Conservation (phyloP, 1,284 basidiomycete genomes). For the Ganoderma sp. region DNA sequence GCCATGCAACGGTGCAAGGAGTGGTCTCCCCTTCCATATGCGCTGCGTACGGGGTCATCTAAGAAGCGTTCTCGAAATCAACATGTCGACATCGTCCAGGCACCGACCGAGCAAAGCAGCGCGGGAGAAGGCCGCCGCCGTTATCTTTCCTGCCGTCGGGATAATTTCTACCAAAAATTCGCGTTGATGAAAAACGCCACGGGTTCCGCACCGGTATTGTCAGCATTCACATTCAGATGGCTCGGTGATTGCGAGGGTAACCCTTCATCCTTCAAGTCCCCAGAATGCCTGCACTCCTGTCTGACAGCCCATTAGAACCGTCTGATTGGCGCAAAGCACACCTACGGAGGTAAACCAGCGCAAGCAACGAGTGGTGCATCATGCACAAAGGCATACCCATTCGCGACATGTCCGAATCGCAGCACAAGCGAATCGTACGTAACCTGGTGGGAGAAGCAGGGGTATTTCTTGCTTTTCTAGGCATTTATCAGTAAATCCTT, state of each 20-base stretch:
- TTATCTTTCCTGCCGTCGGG: not conserved
- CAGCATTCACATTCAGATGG: not conserved
- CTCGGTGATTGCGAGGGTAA: not conserved
- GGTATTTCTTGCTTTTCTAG: not conserved
- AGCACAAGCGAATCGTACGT: not conserved
- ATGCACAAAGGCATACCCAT: conserved; percentile 2
- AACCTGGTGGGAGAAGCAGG: not conserved
- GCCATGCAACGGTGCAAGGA: not conserved
- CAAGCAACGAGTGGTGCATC: not conserved
- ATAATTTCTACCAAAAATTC: not conserved
- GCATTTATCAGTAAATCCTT: not conserved
- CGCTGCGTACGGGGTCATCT: not conserved
- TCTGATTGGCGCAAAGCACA: not conserved
- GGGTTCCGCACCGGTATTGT: not conserved
- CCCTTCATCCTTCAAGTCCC: not conserved
- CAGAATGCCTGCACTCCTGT: not conserved
- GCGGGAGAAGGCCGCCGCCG: conserved; percentile 1
- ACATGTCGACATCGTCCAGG: not conserved
- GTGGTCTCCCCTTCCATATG: not conserved
- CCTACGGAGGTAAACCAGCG: not conserved
- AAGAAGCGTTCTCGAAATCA: not conserved
- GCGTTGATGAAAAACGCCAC: not conserved
- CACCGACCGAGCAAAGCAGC: not conserved
- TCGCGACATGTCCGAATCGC: not conserved
- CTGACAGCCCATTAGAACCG: not conserved